These are phyloP conservation scores for Daldinia bambusicola DNA, from an alignment of 495 filamentous ascomycete species.

Conservation along the genomic window DNA sequence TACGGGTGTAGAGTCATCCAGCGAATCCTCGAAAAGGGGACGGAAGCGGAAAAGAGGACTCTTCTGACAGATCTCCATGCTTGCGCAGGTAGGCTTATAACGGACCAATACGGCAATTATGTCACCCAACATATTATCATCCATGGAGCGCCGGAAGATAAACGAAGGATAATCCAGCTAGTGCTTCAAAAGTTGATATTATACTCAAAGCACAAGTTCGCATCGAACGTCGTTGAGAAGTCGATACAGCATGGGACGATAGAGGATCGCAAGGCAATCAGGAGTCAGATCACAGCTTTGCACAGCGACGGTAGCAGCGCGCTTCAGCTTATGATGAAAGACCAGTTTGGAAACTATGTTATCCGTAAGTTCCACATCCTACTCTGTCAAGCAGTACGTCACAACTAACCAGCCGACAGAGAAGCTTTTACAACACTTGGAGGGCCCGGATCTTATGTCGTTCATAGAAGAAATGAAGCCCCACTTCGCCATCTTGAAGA, in stretches of 20 bases:
- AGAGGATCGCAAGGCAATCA: conserved; percentile 76
- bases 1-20: conserved; percentile 97
- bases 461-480: conserved; percentile 80
- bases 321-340: conserved; percentile 81
- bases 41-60: conserved; percentile 71
- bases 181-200: conserved; percentile 77
- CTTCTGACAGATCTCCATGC: conserved; percentile 83
- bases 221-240: conserved; percentile 97
- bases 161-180: conserved; percentile 74
- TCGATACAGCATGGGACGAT: conserved; percentile 79
- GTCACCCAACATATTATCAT: conserved; percentile 94
- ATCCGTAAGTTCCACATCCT: conserved; percentile 76
- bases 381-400: not conserved
- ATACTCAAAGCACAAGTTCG: conserved; percentile 94
- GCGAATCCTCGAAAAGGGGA: conserved; percentile 87
- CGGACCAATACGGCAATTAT: conserved; percentile 96
- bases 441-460: conserved; percentile 68
- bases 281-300: conserved; percentile 68
- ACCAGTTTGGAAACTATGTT: conserved; percentile 96
- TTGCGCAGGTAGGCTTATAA: conserved; percentile 76
- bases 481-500: conserved; percentile 76
- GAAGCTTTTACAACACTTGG: conserved; percentile 78
- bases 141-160: conserved; percentile 80
- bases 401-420: conserved; percentile 62
- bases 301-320: conserved; percentile 73